Base-by-base conservation (phyloP, 345 rosid genomes). In the Eucalyptus decipiens region DNA sequence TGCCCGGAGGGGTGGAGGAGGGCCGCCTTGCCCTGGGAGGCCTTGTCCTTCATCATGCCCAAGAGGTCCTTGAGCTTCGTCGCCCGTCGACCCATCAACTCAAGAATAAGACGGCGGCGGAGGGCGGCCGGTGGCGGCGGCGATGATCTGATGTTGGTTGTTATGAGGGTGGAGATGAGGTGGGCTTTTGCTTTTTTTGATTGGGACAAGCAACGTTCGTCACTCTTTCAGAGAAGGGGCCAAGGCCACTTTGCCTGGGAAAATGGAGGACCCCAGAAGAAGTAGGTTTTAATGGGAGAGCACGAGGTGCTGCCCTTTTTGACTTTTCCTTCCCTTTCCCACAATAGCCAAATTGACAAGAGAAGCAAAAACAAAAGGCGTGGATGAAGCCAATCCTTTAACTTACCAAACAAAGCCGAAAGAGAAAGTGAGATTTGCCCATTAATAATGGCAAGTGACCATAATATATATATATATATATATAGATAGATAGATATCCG, bases 1-100 rank as follows among this genome's bases (percentile, higher is more conserved):
- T 94, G 94, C 28, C 92, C 94, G 89, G 95, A 93, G 69, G 91
- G 34, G 42, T 93, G 90, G 88, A 51, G 32, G 65, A 90, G 87
- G 48, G 97, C 96, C 62, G 97, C 99, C 90, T 92, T 97, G 94
- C 98, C 92, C 89, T 94, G 98, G 8, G 98, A 96, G 17, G 94
- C 97, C 88, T 92, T 96, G 94, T 97, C 98, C 92, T 96, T 96
- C 90, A 97, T 90, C 45, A 80, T 90, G 24, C 97, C 97, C 11
- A 97, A 85, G 21, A 97, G 88, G 89, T 94, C 96, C 89, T 92
- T 89, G 8, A 96, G 93, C 89, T 91, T 92, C 86, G 95, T 89
- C 45, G 90, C 69, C 43, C 58, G 90, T 86, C 90, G 93, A 47
- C 95, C 97, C 97, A 97, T 96, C 37, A 67, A 21, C 85, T 21